A percentile compares a stretch with the other conserved stretches of the same genome.
Conservation (phyloP, 2,329 filamentous ascomycete species). For the Fusarium cicatricum region DNA sequence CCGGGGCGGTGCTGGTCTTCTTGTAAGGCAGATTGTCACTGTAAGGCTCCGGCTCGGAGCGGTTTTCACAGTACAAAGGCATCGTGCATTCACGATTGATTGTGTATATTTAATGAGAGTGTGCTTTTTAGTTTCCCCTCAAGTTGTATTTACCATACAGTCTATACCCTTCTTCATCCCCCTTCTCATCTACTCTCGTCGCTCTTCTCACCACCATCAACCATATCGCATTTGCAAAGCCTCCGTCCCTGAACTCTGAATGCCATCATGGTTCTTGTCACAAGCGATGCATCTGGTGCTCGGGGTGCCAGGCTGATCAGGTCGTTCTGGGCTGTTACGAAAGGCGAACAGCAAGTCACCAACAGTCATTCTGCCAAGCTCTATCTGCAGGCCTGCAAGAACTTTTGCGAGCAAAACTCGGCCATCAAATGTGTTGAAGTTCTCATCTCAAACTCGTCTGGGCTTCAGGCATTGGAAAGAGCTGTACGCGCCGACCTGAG, state of each 20-base stretch:
- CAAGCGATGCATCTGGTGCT: slow-evolving; percentile 1
- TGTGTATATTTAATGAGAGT: not conserved
- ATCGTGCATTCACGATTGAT: not conserved
- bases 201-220: not conserved
- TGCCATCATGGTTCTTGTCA: slow-evolving; percentile 15
- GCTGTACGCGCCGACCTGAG: slow-evolving; percentile 40
- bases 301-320: slow-evolving; percentile 25
- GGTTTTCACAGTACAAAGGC: slow-evolving; percentile 22
- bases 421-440: slow-evolving; percentile 41
- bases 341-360: slow-evolving; percentile 27
- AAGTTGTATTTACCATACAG: not conserved
- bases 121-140: not conserved
- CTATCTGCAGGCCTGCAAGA: slow-evolving; percentile 39
- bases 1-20: slow-evolving; percentile 14
- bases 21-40: slow-evolving; percentile 13
- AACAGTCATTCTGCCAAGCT: slow-evolving; percentile 34
- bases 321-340: slow-evolving; percentile 27
- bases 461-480: slow-evolving; percentile 34
- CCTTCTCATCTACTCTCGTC: not conserved
- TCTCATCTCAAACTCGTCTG: slow-evolving; percentile 34
- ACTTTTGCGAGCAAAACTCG: slow-evolving; percentile 15
- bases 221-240: not conserved
- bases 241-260: not conserved
- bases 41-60: not conserved
- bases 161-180: not conserved